Percentiles rank a stretch among this genome's conserved stretches.
These are phyloP conservation scores for Uncinocarpus reesii DNA, from an alignment of 2,329 filamentous ascomycete genomes.

Conservation along the genomic window DNA sequence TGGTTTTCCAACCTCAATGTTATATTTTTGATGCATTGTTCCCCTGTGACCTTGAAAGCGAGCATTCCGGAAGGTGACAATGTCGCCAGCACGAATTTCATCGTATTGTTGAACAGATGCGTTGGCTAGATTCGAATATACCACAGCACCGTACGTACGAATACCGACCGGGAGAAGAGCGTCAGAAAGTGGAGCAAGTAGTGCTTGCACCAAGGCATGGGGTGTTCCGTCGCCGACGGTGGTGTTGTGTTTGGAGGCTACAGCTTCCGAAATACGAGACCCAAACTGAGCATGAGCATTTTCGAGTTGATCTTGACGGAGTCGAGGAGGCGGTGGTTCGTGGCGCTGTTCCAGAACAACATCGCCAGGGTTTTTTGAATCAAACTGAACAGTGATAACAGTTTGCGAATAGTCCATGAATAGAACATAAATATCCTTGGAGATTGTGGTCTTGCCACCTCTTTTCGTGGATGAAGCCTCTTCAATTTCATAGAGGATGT, in stretches of 20 bases:
- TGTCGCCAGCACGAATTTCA: slow-evolving; percentile 86
- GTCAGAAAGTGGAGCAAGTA: slow-evolving; percentile 61
- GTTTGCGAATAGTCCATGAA: slow-evolving; percentile 97
- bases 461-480: slow-evolving; percentile 61
- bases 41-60: slow-evolving; percentile 93
- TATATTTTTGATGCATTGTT: slow-evolving; percentile 90
- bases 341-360: slow-evolving; percentile 75
- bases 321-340: slow-evolving; percentile 65
- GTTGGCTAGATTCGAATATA: slow-evolving; percentile 92
- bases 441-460: slow-evolving; percentile 59
- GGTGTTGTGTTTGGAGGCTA: slow-evolving; percentile 61
- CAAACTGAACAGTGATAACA: slow-evolving; percentile 68
- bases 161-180: slow-evolving; percentile 77
- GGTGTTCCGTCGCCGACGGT: slow-evolving; percentile 78
- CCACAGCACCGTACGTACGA: slow-evolving; percentile 77
- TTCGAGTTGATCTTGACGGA: slow-evolving; percentile 90
- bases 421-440: slow-evolving; percentile 74
- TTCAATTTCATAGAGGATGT: slow-evolving; percentile 72
- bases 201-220: slow-evolving; percentile 63
- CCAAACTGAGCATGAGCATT: slow-evolving; percentile 73
- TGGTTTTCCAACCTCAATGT: slow-evolving; percentile 72
- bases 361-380: slow-evolving; percentile 61
- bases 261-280: slow-evolving; percentile 61
- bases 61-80: slow-evolving; percentile 84
- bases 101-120: slow-evolving; percentile 82